Evolutionary conservation across 2,329 filamentous ascomycete genomes (phyloP), one percentile per base, ranked within the genome.

Genomic region (Arthrobotrys entomopaga): DNA sequence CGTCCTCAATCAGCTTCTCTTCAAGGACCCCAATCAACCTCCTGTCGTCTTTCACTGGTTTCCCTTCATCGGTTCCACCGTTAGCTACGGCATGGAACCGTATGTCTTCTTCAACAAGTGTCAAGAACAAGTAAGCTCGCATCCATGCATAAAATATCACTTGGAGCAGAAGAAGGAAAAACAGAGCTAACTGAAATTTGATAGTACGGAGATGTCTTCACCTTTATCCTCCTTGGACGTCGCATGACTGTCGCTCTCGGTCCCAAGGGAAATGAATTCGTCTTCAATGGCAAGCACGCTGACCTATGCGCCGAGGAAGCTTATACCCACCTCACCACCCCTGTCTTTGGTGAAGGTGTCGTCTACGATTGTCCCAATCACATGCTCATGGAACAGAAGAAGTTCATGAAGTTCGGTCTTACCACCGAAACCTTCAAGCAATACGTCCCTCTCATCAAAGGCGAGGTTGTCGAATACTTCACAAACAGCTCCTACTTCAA

Each of bases 71-170:
- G 94, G 94, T 77, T 97, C 90, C 84, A 98, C 95, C 75, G 85
- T 98, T 79, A 91, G 88, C 50, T 99, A 98, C 83, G 95, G 95
- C 82, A 97, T 97, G 83, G 92, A 98, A 80, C 94, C 94, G 13
- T 93, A 92, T 80, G 85, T 85, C 60, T 98, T 97, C 86, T 97
- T 97, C 84, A 85, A 86, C 73, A 79, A 85, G 79, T 87, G 89
- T 83, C 87, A 89, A 79, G 85, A 87, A 79, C 95, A 96, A 89
- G 91, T 93, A 29, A 56, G 65, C 24, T 54, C 19, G 42, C 19
- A 19, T 40, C 3, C 29, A 22, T 34, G 19, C 53, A 26, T 34
- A 50, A n/a, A 22, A 26, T 22, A 10, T 29, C 10, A 38, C 7
- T 34, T 34, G 29, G 29, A 34, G 7, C 29, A 10, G 29, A 7